These are phyloP conservation scores for Hypericum androsaemum DNA, from an alignment of 345 rosid genomes.

Conservation along the genomic window DNA sequence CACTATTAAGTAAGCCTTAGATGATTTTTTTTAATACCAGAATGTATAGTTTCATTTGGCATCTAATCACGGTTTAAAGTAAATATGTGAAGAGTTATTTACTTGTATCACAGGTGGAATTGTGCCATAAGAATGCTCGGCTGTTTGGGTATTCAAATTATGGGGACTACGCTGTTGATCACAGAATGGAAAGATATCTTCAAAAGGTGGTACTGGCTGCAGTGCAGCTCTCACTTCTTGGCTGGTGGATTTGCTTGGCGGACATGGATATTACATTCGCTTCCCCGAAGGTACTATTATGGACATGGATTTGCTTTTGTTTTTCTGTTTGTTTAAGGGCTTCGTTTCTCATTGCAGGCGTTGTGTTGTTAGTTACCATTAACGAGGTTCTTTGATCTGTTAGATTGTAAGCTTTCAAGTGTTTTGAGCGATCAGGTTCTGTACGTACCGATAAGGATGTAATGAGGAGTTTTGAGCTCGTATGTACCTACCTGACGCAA, in stretches of 20 bases:
- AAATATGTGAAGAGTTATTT: conserved; percentile 4
- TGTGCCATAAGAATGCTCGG: conserved; percentile 78
- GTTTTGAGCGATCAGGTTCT: conserved; percentile 53
- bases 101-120: conserved; percentile 45
- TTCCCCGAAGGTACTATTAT: too few species aligned
- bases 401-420: conserved; percentile 50
- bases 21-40: too few species aligned
- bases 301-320: too few species aligned
- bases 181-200: conserved; percentile 70
- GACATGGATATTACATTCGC: too few species aligned
- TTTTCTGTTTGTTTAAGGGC: too few species aligned
- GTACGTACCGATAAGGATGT: conserved; percentile 41
- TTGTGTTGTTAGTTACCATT: not conserved
- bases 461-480: conserved; percentile 55
- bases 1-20: too few species aligned
- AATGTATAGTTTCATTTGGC: too few species aligned
- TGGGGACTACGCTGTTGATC: conserved; percentile 72
- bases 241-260: too few species aligned
- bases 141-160: conserved; percentile 77
- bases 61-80: not conserved
- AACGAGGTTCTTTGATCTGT: conserved; percentile 9
- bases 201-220: conserved; percentile 39
- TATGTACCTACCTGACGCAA: conserved; percentile 36
- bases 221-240: too few species aligned
- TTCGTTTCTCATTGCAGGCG: not conserved